Base-by-base conservation (phyloP, 2,329 filamentous ascomycete genomes). In the Aspergillus sp. region DNA sequence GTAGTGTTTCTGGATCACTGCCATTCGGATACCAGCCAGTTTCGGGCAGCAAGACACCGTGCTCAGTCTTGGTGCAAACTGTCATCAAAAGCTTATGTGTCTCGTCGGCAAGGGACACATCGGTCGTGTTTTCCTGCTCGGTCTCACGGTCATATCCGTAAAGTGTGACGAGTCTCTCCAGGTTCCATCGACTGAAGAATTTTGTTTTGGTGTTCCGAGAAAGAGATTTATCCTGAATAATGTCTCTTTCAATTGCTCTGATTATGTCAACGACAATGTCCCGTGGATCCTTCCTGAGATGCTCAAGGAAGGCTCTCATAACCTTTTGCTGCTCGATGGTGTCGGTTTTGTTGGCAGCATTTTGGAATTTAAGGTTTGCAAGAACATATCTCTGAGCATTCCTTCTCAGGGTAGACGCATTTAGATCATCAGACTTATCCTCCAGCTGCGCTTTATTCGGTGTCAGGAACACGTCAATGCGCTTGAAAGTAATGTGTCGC, bases 1-100 rank as follows among this genome's bases (percentile, higher is more conserved):
- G 73, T 44, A 77, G 73, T 19, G 81, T 77, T 53, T 89, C 84
- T 2, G 86, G 80, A 58, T 89, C 86, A 47, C 82, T 78, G 12
- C 85, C 84, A 41, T 87, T 85, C 6, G 92, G 90, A 73, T 98
- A 98, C 74, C 91, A 90, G n/a, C 92, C 93, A 37, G 85, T 86
- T 57, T 90, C 88, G 3, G 87, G 84, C 53, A 92, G 84, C 52
- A 96, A 77, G 2, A 96, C 83, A 14, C 93, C 95, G 50, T 88
- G 86, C 4, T 81, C 82, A 0, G 87, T 79, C 43, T 84, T 87
- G 1, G 90, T 96, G 74, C 92, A 97, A 3, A 90, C 82, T 37
- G 86, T 80, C 49, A 88, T 75, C 46, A 99, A 78, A 63, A 98
- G 90, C 1, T 86, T 83, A 63, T 97, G 91, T 0, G 88, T 87